Conservation (phyloP, 2,329 filamentous ascomycete genomes). For the Mycosphaerella sp. region DNA sequence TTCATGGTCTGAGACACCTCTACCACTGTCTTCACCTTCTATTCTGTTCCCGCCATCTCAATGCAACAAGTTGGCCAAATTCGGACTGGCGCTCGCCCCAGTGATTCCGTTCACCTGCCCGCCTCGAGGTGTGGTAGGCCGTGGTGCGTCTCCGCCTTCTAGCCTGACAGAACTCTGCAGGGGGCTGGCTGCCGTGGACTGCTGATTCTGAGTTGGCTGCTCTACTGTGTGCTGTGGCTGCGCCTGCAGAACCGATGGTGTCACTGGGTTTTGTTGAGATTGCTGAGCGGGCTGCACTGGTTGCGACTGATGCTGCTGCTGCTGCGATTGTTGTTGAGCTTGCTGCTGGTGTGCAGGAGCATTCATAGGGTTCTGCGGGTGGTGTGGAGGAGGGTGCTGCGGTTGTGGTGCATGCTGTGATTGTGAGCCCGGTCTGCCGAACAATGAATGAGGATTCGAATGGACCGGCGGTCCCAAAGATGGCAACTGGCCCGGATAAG, state of each 20-base stretch:
- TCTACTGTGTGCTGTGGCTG: constrained; percentile 13
- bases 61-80: constrained; percentile 43
- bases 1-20: background rate
- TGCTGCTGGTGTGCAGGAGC: background rate
- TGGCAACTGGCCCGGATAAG: constrained; percentile 11
- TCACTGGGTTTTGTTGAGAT: constrained; percentile 1
- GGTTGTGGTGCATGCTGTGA: constrained; percentile 11
- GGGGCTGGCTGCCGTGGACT: constrained; percentile 11
- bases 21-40: background rate
- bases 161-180: constrained; percentile 14
- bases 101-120: constrained; percentile 21
- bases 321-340: background rate
- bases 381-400: constrained; percentile 14
- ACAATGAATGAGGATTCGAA: constrained; percentile 13
- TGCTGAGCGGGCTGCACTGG: background rate
- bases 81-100: constrained; percentile 44
- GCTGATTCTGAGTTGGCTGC: constrained; percentile 7
- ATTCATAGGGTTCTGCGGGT: constrained; percentile 10
- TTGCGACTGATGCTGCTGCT: background rate
- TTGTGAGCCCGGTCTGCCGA: constrained; percentile 16
- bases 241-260: constrained; percentile 8
- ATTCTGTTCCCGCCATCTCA: constrained; percentile 16
- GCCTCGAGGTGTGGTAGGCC: constrained; percentile 25
- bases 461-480: constrained; percentile 14
- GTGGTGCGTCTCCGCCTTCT: constrained; percentile 15